Conservation (phyloP, 164 flowering plant genomes). For the Paratinospora sagittata region DNA sequence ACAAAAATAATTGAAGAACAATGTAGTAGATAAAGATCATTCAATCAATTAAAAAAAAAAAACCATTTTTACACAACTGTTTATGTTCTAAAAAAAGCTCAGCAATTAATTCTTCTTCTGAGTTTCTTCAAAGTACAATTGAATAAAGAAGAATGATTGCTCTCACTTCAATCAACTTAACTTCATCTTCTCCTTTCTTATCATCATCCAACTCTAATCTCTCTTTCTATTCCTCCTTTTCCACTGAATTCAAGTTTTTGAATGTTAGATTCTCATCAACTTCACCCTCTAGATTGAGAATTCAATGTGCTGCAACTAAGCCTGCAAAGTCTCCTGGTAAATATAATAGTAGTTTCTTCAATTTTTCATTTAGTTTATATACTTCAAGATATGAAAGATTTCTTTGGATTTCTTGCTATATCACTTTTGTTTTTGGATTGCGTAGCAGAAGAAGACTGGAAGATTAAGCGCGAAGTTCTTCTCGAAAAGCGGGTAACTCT, state of each 20-base stretch:
- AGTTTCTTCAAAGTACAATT: background rate
- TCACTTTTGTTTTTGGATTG: background rate
- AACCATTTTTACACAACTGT: background rate
- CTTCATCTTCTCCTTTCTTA: conserved; percentile 20
- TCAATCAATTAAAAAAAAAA: background rate
- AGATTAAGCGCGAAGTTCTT: conserved; percentile 58
- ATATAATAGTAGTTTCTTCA: background rate
- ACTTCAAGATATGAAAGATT: background rate
- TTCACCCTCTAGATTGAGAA: conserved; percentile 24
- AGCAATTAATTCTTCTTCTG: background rate
- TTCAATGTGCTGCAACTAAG: conserved; percentile 69
- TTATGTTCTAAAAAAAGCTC: background rate
- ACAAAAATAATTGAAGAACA: background rate
- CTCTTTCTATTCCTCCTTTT: conserved; percentile 11
- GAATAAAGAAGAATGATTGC: conserved; percentile 27
- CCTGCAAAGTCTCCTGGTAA: conserved; percentile 89
- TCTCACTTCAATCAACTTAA: conserved; percentile 32
- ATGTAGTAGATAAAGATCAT: background rate
- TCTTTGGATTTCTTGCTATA: conserved; percentile 4
- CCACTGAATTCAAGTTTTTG: conserved; percentile 12
- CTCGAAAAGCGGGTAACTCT: conserved; percentile 65
- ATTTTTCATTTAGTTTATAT: background rate
- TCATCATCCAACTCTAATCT: conserved; percentile 21
- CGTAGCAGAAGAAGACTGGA: conserved; percentile 96
- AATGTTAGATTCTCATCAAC: conserved; percentile 12